Evolutionary conservation across 2,329 filamentous ascomycete genomes (phyloP), one percentile per base, ranked within the genome.

Genomic region (Sphaceloma murrayae): DNA sequence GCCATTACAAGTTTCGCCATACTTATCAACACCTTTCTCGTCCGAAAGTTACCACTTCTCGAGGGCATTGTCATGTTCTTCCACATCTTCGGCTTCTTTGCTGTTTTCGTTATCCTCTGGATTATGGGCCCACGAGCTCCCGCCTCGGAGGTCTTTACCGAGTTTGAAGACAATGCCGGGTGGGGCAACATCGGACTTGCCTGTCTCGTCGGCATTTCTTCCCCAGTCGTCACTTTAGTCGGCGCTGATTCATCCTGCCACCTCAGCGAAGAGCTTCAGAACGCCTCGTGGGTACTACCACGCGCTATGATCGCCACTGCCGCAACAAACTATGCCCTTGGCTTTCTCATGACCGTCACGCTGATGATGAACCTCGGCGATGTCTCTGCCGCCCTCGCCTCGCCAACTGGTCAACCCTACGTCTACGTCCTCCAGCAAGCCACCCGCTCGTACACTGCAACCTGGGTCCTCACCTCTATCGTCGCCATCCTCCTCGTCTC

Each of bases 221-320:
- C 53, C 3, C 62, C 62, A 34, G 62, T 62, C 18, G 51, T 65
- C 16, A 56, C 60, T 3, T 58, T 66, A 49, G 8, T 63, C 58
- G 52, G 62, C 58, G 39, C 61, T 52, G 61, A 65, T 48, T 58
- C 58, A 2, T 56, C 59, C 2, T 40, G 58, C 26, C 55, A 58
- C 48, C 50, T 55, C 19, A 42, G 51, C n/a, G 57, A 58, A 39
- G 57, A 59, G 43, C 44, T 59, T 11, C 48, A 53, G 18, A 53
- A 58, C 46, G 58, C 58, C 16, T 50, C 50, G 8, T 53, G 52
- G 18, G 49, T 53, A 8, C 50, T 59, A 2, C 58, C 58, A 3
- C 49, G 56, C 11, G 56, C 56, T 7, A 59, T 61, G 54, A 50
- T 59, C 32, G 50, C 52, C 6, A 53, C 56, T 2, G 55, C 54